A percentile compares a stretch with the other conserved stretches of the same genome.
Evolutionary conservation across 2,329 filamentous ascomycete species (phyloP).

Genomic region (Thielaviopsis populi): DNA sequence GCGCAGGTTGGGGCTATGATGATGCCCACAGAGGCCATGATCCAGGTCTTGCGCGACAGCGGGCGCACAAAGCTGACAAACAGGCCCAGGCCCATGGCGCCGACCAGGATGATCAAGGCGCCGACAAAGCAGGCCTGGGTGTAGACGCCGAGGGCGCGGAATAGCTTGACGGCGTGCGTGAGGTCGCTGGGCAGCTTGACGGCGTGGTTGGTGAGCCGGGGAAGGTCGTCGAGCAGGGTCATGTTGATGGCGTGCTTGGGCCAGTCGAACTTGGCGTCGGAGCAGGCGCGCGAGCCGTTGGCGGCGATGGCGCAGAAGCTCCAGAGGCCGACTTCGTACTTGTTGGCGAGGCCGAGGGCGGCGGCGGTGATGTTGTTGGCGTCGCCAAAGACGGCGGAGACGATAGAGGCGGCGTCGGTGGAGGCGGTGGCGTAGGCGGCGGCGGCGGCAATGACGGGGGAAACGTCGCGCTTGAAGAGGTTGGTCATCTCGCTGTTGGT

Average conservation of each 20-base stretch:
- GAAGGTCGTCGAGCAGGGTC: constrained; percentile 42
- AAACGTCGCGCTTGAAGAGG: constrained; percentile 31
- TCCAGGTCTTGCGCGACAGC: constrained; percentile 67
- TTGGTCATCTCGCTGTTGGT: constrained; percentile 17
- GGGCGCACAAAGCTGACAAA: constrained; percentile 70
- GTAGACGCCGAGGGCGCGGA: constrained; percentile 62
- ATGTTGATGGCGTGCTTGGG: constrained; percentile 56
- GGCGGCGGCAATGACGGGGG: constrained; percentile 39
- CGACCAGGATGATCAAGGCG: constrained; percentile 51
- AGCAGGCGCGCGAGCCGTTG: constrained; percentile 49
- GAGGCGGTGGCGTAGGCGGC: constrained; percentile 48
- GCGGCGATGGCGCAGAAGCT: constrained; percentile 60
- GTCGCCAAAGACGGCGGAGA: constrained; percentile 17
- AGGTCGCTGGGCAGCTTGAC: constrained; percentile 54
- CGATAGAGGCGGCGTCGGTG: constrained; percentile 28
- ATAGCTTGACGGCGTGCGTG: constrained; percentile 52
- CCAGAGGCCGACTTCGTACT: constrained; percentile 74
- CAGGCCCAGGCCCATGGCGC: constrained; percentile 63
- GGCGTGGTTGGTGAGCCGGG: constrained; percentile 34
- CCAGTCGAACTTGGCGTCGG: constrained; percentile 58
- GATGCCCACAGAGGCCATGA: constrained; percentile 50
- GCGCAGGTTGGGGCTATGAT: constrained; percentile 40
- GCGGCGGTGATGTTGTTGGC: constrained; percentile 39
- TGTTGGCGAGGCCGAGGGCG: constrained; percentile 50
- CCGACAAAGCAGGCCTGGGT: constrained; percentile 70